Base-by-base conservation (phyloP, 169 alveolate genomes). In the Theileria parva region DNA sequence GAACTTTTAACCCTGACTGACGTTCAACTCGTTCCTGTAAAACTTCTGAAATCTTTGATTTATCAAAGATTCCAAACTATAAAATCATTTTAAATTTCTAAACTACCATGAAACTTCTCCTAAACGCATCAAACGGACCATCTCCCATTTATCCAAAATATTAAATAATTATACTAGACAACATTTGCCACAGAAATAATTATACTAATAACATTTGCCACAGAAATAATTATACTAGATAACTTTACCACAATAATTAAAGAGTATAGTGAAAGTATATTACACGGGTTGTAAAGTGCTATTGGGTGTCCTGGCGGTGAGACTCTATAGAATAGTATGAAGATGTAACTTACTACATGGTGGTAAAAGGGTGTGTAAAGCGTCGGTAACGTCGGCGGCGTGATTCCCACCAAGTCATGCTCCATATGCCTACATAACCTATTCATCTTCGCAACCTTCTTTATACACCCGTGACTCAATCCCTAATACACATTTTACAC, bases 361-460 rank as follows among this genome's bases (percentile, higher is more conserved):
- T 59, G 34, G 8, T 51, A 68, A 48, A 85, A 85, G 12, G 81
- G 84, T 5, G 79, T 60, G 77, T 87, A 91, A 60, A 92, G 76
- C 50, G 92, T 78, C 13, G 94, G 95, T 0, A 92, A 90, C 51
- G 86, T 88, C 8, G 95, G 95, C n/a, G 94, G 77, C 32, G 92
- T 91, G 59, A 92, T 78, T 44, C 88, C 93, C 23, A 92, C 93
- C 37, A 92, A 73, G 28, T 92, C 95, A 77, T 86, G 91, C 59
- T 92, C 95, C 87, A 92, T 88, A 78, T 91, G 93, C 63, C 92
- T 77, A 70, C 90, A 73, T 61, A 92, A 69, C 60, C 91, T 94
- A 51, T 91, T 92, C 94, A 92, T 92, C 86, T 92, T 92, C 7
- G 95, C 95, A n/a, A 92, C 92, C 91, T 90, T 92, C 75, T 92